Evolutionary conservation across 2,329 filamentous ascomycete species (phyloP).

Genomic region (Cercospora brassicicola): DNA sequence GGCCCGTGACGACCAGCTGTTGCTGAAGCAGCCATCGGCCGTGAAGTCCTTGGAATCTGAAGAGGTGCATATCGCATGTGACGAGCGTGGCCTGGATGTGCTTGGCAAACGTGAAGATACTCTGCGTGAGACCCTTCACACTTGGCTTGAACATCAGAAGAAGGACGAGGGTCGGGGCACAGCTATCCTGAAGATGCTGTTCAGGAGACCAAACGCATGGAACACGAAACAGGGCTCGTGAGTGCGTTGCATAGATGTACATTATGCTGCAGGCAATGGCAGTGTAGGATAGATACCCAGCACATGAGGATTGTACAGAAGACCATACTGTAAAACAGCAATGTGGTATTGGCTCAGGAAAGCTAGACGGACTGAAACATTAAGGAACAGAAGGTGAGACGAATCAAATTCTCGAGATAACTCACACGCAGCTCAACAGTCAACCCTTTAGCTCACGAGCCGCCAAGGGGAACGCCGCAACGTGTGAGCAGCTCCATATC

Average conservation of each 20-base stretch:
- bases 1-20: no score
- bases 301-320: background rate
- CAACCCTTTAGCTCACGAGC: background rate
- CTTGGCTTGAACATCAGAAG: conserved; percentile 45
- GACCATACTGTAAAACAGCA: background rate
- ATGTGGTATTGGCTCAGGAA: background rate
- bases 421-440: background rate
- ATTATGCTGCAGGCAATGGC: conserved; percentile 4
- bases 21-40: conserved; percentile 62
- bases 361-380: background rate
- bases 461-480: background rate
- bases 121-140: conserved; percentile 36
- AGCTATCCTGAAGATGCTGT: conserved; percentile 38
- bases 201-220: conserved; percentile 31
- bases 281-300: background rate
- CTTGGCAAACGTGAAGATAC: conserved; percentile 31
- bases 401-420: background rate
- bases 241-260: conserved; percentile 1
- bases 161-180: conserved; percentile 39
- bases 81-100: conserved; percentile 40
- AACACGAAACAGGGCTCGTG: background rate
- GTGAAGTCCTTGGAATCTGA: conserved; percentile 51
- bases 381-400: no score
- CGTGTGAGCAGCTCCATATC: background rate
- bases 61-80: conserved; percentile 42